Evolutionary conservation across 1,139 yeast genomes (phyloP), one percentile per base, ranked within the genome.

Genomic region (Arxiozyma telluris): DNA sequence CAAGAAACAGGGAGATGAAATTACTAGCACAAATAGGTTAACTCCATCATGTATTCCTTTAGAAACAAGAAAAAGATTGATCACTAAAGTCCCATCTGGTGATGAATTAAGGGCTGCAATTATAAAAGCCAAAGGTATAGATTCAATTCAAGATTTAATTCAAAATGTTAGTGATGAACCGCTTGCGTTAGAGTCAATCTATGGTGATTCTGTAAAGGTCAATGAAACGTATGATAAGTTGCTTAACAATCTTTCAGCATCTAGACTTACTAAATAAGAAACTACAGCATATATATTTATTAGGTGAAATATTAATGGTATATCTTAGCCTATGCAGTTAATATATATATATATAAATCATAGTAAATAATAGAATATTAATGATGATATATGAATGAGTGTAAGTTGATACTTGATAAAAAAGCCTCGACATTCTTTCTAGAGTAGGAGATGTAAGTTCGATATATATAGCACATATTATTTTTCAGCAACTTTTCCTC

Each of bases 111-210:
- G 95, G 57, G 86, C 84, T 56, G 90, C 93, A 0, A 83, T 86
- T 49, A 82, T 86, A 52, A 81, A 81, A 55, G 91, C 91, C 3
- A 86, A 85, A 63, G 94, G 94, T 55, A 81, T 86, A 53, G 84
- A 83, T 58, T 80, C 86, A 18, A 87, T 87, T 4, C 77, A 79
- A 8, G 89, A 85, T 56, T 76, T 87, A 61, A 84, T 88, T 62
- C 81, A 78, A 53, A 83, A 81, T 60, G 85, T 87, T 52, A 82
- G 80, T 63, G 69, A 72, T 51, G 76, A 81, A 54, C 65, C 81
- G 41, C 73, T 80, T 22, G 76, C 79, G 55, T 71, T 83, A 58
- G 83, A 82, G 42, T 77, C 78, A 30, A 81, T 83, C 53, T 82
- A 83, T 62, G 71, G 63, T n/a, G 78, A 76, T 41, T 67, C 64